A percentile compares a stretch with the other conserved stretches of the same genome.
Evolutionary conservation across 2,329 filamentous ascomycete species (phyloP).

Genomic region (Monosporascus sp.): DNA sequence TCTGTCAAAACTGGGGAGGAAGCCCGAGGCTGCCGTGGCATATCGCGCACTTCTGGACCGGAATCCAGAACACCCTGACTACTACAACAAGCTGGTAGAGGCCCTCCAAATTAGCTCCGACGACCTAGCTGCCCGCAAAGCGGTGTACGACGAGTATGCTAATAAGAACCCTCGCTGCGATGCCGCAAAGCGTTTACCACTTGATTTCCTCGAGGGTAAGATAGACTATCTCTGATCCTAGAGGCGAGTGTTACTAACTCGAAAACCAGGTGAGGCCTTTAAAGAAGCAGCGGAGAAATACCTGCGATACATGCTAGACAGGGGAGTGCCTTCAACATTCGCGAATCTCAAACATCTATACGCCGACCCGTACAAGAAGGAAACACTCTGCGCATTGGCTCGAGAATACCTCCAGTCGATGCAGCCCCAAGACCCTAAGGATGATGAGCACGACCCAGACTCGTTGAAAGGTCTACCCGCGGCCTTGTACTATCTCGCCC

Average conservation of each 20-base stretch:
- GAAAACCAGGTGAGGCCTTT: conserved; percentile 65
- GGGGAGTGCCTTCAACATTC: conserved; percentile 92
- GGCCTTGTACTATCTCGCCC: conserved; percentile 86
- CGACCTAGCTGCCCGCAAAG: conserved; percentile 61
- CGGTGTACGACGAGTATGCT: conserved; percentile 77
- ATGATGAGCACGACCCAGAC: conserved; percentile 40
- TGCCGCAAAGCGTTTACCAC: conserved; percentile 75
- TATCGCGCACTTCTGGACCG: conserved; percentile 78
- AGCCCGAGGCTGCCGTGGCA: conserved; percentile 73
- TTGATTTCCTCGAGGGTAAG: conserved; percentile 78
- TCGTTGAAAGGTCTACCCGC: conserved; percentile 64
- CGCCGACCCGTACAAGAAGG: conserved; percentile 68
- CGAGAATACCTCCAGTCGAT: conserved; percentile 68
- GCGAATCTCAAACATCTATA: conserved; percentile 95
- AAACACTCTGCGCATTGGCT: conserved; percentile 68
- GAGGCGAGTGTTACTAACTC: neutral
- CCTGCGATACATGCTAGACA: conserved; percentile 77
- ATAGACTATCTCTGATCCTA: neutral
- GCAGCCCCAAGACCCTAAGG: conserved; percentile 34
- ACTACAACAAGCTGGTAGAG: conserved; percentile 74
- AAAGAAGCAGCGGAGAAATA: conserved; percentile 72
- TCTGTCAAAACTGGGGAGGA: conserved; percentile 68
- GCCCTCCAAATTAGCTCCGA: conserved; percentile 57
- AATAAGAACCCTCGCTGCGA: conserved; percentile 78
- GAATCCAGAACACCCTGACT: conserved; percentile 80